phyloP scores from a whole-genome alignment of 176 grass and related monocot species.

The Phoenix dactylifera region DNA sequence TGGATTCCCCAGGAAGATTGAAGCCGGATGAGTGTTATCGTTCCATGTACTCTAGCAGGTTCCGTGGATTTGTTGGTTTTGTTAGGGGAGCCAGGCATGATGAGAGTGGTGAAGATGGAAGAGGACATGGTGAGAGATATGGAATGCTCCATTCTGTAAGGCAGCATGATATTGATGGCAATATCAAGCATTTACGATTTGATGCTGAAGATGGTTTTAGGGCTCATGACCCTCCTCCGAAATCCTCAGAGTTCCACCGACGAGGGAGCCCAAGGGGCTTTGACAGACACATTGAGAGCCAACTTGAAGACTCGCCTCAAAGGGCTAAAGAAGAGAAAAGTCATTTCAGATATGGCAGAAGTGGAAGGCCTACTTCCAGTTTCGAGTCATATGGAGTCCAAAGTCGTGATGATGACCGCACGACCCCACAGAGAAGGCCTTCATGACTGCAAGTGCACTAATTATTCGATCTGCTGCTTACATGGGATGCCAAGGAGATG shows the following conservation, averaged over 20 bases:
- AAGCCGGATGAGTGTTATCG: constrained; percentile 44
- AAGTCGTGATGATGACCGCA: constrained; percentile 17
- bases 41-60: constrained; percentile 30
- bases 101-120: constrained; percentile 36
- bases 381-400: constrained; percentile 12
- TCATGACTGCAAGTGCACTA: constrained; percentile 16
- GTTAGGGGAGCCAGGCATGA: constrained; percentile 38
- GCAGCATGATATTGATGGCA: constrained; percentile 36
- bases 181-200: constrained; percentile 32
- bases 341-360: constrained; percentile 17
- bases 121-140: constrained; percentile 33
- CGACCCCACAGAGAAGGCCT: constrained; percentile 21
- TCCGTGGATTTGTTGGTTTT: constrained; percentile 35
- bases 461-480: constrained; percentile 16
- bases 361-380: constrained; percentile 16
- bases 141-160: constrained; percentile 35
- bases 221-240: constrained; percentile 29
- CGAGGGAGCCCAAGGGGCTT: constrained; percentile 42
- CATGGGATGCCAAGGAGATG: constrained; percentile 19
- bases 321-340: constrained; percentile 33
- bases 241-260: constrained; percentile 38
- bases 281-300: constrained; percentile 29
- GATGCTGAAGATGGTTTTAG: constrained; percentile 40
- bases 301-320: constrained; percentile 29
- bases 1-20: constrained; percentile 36